A percentile compares a stretch with the other conserved stretches of the same genome.
These are phyloP conservation scores for Ustilago crameri DNA, from an alignment of 1,284 basidiomycete genomes.

Conservation along the genomic window DNA sequence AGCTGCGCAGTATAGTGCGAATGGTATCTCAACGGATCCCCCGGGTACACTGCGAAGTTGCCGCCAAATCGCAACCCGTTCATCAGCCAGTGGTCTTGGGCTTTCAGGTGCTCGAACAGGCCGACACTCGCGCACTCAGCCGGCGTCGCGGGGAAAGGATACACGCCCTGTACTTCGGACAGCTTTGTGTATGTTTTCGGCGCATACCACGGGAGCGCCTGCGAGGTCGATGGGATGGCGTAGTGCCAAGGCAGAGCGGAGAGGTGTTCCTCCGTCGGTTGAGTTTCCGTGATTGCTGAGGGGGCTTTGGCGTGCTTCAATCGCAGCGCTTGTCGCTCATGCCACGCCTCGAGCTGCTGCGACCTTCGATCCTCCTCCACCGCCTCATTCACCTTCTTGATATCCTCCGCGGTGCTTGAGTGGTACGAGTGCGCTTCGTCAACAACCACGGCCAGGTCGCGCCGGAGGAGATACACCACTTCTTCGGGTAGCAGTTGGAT, in stretches of 20 bases:
- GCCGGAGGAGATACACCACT: conserved; percentile 83
- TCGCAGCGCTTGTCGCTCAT: conserved; percentile 52
- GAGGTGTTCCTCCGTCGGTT: conserved; percentile 7
- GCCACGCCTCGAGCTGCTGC: conserved; percentile 72
- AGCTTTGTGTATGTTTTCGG: conserved; percentile 72
- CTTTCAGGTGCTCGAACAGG: conserved; percentile 83
- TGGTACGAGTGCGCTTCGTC: conserved; percentile 31
- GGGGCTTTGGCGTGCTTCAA: conserved; percentile 68
- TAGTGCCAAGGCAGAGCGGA: conserved; percentile 28
- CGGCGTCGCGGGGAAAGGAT: conserved; percentile 78
- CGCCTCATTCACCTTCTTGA: conserved; percentile 12
- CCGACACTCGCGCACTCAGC: conserved; percentile 79
- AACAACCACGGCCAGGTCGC: conserved; percentile 72
- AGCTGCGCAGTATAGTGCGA: conserved; percentile 85
- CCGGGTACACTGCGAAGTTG: conserved; percentile 94
- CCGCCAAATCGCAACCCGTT: conserved; percentile 93
- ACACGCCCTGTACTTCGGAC: conserved; percentile 75
- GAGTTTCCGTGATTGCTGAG: conserved; percentile 8
- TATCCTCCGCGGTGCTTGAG: no score
- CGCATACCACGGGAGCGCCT: conserved; percentile 39
- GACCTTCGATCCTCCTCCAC: conserved; percentile 67
- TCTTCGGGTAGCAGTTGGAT: conserved; percentile 90
- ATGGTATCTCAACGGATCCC: conserved; percentile 94
- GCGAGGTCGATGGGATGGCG: conserved; percentile 29
- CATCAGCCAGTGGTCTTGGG: conserved; percentile 71